Base-by-base conservation (phyloP, 495 filamentous ascomycete genomes). In the Talaromyces adpressus region DNA sequence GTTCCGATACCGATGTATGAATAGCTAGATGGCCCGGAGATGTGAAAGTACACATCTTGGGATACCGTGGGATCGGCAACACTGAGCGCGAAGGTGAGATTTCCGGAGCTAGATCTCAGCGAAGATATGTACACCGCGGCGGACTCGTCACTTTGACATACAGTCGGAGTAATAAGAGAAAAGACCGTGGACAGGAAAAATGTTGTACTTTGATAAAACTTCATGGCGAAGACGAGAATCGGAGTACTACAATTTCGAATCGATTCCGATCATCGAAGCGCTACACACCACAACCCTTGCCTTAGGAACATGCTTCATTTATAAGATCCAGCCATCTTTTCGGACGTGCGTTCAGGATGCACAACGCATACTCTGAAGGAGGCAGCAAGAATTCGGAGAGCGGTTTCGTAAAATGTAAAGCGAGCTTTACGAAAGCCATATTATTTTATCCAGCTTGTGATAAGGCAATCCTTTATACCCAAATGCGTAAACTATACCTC, bases 1-100 rank as follows among this genome's bases (percentile, higher is more conserved):
- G 57, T 59, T 25, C 57, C 57, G 32, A 59, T 59, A 3, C 57
- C 57, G n/a, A 59, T 59, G 25, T 59, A 59, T 22, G 57, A 59
- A 25, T 59, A 59, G 57, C 57, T 59, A 39, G 57, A 59, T 45
- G 57, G 57, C 14, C 57, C 57, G 14, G 57, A 59, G 34, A 59
- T 59, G 18, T 59, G 57, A 16, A 59, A 59, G 34, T 18, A 59
- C 34, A 59, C 6, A 59, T 59, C 57, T 25, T 59, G 57, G 29
- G 57, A 59, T 18, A 59, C 34, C n/a, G 57, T 25, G 22, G 57
- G 57, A 32, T 59, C 57, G 57, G 57, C 16, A 41, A 30, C 57
- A 59, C 57, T 59, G 30, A 59, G 57, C 7, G 57, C 57, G 57
- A 59, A 59, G 34, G 32, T 59, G 57, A 59, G 4, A 59, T 59